Evolutionary conservation across 2,329 filamentous ascomycete species (phyloP), one percentile per base, ranked within the genome.

Genomic region (Daldinia sp.): DNA sequence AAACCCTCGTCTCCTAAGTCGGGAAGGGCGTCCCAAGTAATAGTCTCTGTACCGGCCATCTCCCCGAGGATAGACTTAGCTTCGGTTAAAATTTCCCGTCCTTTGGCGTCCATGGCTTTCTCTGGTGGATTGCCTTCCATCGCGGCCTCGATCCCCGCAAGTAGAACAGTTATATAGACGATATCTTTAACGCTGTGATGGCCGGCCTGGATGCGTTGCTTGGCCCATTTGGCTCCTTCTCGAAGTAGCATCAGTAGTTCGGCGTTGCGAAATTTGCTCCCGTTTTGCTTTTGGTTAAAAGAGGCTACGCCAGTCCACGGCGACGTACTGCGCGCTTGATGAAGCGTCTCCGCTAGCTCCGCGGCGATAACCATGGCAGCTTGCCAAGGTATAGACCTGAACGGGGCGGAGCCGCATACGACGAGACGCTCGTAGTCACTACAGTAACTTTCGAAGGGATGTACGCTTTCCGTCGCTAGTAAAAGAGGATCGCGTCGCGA

Each of bases 351-450:
- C 8, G 52, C 30, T 3, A 61, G 11, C 23, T 61, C 58, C 15
- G 45, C 58, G n/a, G 56, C 48, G n/a, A 59, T 43, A 4, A 52
- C 30, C 56, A 59, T 53, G n/a, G 29, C 29, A 15, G 56, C 48
- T 4, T 29, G 29, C 21, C 27, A 59, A 21, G 30, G 37, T 8
- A 53, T 3, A 15, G 56, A 52, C 21, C 56, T 47, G 25, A 59
- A 59, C 8, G 21, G 21, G 10, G 21, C 37, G 3, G 37, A 53
- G 13, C 56, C 56, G 7, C 37, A 45, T 13, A 21, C 48, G n/a
- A 59, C 13, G 4, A 59, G 23, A 10, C 30, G 56, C 19, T 32
- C 30, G 11, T 9, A 52, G 21, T 59, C 56, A 4, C 10, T 5
- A 15, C 56, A 52, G 21, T 37, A 41, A 5, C 11, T 39, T 9